Percentiles rank a stretch among this genome's conserved stretches.
These are phyloP conservation scores for Chaetomium globosum DNA, from an alignment of 2,329 filamentous ascomycete genomes.

Conservation along the genomic window DNA sequence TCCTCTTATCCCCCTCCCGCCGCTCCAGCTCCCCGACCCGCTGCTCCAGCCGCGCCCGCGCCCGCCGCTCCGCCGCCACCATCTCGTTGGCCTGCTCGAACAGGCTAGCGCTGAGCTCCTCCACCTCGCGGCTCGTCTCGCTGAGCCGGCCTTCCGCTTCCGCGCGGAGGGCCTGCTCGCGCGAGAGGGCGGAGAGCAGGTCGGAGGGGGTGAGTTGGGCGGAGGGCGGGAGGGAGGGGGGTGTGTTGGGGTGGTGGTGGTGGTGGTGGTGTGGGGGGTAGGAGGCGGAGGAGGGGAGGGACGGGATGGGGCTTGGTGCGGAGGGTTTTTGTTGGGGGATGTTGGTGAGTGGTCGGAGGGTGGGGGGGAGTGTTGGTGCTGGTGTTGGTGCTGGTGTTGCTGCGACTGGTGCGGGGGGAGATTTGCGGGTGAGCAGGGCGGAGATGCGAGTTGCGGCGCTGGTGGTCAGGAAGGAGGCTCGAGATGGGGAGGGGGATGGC, in stretches of 20 bases:
- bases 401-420: constrained; percentile 40
- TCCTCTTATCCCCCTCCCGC: constrained; percentile 70
- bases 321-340: neutral
- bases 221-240: constrained; percentile 25
- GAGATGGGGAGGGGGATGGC: constrained; percentile 41
- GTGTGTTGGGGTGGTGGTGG: constrained; percentile 25
- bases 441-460: constrained; percentile 50
- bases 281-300: constrained; percentile 30
- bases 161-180: constrained; percentile 67
- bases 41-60: constrained; percentile 71
- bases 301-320: constrained; percentile 25
- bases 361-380: neutral
- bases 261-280: constrained; percentile 25
- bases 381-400: constrained; percentile 42
- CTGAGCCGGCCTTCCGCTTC: constrained; percentile 69
- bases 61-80: constrained; percentile 75
- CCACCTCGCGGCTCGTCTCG: constrained; percentile 71
- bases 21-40: constrained; percentile 68
- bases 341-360: constrained; percentile 8
- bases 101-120: constrained; percentile 73
- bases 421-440: constrained; percentile 50
- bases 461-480: constrained; percentile 50
- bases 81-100: constrained; percentile 88
- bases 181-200: constrained; percentile 64
- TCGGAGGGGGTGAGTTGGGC: constrained; percentile 46